Percentiles rank a stretch among this genome's conserved stretches.
Evolutionary conservation across 2,329 filamentous ascomycete species (phyloP).

Genomic region (Arthroderma uncinatum): DNA sequence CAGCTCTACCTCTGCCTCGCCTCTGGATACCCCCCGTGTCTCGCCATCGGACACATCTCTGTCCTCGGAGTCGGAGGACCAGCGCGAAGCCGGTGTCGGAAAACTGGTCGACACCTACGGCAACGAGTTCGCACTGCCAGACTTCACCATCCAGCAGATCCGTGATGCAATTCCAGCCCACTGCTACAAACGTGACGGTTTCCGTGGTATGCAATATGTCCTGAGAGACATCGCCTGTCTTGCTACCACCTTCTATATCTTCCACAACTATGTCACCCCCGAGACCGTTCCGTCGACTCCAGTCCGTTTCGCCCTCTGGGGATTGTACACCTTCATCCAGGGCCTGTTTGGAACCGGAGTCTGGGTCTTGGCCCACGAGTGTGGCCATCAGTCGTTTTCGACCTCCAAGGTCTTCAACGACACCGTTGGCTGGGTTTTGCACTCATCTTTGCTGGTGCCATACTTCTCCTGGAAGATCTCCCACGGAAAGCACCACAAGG

Average conservation of each 20-base stretch:
- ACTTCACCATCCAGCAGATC: constrained; percentile 97
- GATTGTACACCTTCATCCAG: constrained; percentile 67
- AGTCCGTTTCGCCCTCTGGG: constrained; percentile 54
- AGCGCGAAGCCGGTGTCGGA: constrained; percentile 36
- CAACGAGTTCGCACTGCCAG: constrained; percentile 83
- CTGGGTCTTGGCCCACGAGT: constrained; percentile 97
- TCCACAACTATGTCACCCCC: constrained; percentile 80
- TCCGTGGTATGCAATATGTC: constrained; percentile 69
- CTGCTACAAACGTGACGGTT: constrained; percentile 81
- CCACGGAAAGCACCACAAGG: constrained; percentile 99
- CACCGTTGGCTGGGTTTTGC: constrained; percentile 79
- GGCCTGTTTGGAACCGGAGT: constrained; percentile 86
- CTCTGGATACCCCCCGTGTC: constrained; percentile 48
- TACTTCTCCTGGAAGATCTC: constrained; percentile 99
- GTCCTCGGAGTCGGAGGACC: constrained; percentile 69
- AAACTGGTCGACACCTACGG: constrained; percentile 84
- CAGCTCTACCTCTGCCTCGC: constrained; percentile 45
- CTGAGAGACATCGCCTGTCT: constrained; percentile 65
- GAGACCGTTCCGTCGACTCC: constrained; percentile 63
- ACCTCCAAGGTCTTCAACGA: constrained; percentile 85
- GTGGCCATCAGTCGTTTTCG: constrained; percentile 93
- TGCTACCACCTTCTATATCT: constrained; percentile 69
- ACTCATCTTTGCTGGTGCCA: constrained; percentile 79
- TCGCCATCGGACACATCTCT: constrained; percentile 80
- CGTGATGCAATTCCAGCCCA: constrained; percentile 94